These are phyloP conservation scores for Penicillium crustosum DNA, from an alignment of 2,329 filamentous ascomycete species.

Conservation along the genomic window DNA sequence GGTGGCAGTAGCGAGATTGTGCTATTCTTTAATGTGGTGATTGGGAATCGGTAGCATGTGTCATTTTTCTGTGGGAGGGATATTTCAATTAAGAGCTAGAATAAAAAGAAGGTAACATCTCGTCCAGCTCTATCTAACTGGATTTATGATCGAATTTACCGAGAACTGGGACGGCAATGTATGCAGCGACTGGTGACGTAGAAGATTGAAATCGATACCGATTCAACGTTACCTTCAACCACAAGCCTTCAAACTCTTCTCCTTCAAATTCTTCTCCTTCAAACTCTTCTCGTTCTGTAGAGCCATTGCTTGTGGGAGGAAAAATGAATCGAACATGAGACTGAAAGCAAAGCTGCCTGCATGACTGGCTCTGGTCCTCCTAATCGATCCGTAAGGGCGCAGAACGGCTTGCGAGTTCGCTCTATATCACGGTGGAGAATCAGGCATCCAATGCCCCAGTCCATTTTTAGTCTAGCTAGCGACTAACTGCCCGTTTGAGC, in stretches of 20 bases:
- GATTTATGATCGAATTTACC: background rate
- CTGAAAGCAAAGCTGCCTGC: background rate
- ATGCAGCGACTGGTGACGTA: conserved; percentile 3
- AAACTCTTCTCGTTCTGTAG: background rate
- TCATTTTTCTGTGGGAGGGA: too few relatives aligned
- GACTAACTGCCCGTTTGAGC: too few relatives aligned
- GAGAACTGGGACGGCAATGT: background rate
- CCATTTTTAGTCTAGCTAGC: background rate
- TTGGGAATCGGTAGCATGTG: too few relatives aligned
- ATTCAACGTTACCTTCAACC: background rate
- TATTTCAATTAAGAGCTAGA: too few relatives aligned
- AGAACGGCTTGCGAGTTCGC: background rate
- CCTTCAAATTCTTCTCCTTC: too few relatives aligned
- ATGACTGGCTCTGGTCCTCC: background rate
- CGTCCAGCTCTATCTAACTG: background rate
- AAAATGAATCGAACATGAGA: background rate
- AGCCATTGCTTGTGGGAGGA: background rate
- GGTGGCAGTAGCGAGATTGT: too few relatives aligned
- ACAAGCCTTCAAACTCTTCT: background rate
- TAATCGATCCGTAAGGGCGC: background rate
- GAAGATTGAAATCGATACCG: background rate
- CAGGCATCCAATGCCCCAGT: background rate
- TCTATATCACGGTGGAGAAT: background rate
- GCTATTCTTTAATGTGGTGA: too few relatives aligned
- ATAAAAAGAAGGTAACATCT: background rate